These are phyloP conservation scores for Helichrysum umbraculigerum DNA, from an alignment of 129 eudicot species.

Conservation along the genomic window DNA sequence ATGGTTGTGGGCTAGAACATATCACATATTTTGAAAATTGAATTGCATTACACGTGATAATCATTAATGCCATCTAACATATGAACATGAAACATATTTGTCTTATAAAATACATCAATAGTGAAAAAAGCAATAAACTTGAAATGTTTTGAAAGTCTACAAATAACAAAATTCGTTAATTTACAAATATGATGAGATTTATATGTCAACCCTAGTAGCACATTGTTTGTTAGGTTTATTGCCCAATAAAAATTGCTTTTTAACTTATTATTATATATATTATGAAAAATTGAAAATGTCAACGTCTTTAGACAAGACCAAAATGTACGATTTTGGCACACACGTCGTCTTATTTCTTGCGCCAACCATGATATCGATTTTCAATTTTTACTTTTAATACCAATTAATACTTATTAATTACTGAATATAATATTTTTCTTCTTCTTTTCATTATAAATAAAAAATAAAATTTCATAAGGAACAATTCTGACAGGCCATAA, in stretches of 20 bases:
- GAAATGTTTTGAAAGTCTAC: background rate
- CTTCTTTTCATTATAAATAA: too few species aligned
- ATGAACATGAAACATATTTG: background rate
- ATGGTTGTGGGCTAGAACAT: too few species aligned
- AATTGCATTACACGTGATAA: background rate
- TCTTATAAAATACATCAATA: background rate
- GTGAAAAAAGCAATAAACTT: background rate
- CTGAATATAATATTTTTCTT: too few species aligned
- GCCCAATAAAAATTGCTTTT: background rate
- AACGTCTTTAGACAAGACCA: background rate
- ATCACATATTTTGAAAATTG: too few species aligned
- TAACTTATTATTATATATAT: too few species aligned
- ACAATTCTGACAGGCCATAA: too few species aligned
- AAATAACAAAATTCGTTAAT: too few species aligned
- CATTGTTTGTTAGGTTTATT: background rate
- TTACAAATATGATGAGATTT: background rate
- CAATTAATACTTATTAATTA: too few species aligned
- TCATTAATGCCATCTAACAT: too few species aligned
- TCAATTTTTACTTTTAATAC: too few species aligned
- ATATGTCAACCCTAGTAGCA: background rate
- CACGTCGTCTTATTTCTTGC: background rate
- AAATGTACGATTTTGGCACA: background rate
- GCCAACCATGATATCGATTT: too few species aligned
- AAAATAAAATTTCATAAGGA: too few species aligned
- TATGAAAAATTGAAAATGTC: background rate